These are phyloP conservation scores for Nicotiana benthamiana DNA, from an alignment of 257 asterid genomes.

Conservation along the genomic window DNA sequence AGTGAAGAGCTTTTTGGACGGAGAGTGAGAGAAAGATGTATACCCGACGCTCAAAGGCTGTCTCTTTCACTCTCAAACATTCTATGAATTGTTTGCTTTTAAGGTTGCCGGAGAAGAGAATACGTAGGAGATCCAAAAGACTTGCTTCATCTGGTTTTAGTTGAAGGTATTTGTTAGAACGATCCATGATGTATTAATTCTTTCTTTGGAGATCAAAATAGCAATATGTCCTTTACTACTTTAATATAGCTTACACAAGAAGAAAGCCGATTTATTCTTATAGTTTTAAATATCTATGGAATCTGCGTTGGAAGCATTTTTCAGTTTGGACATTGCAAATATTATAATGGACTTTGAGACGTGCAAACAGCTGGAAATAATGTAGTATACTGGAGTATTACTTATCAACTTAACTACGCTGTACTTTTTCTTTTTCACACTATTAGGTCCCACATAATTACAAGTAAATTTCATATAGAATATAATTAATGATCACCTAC, in stretches of 20 bases:
- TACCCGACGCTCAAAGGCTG: conserved; percentile 14
- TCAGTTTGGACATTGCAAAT: neutral
- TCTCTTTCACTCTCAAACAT: conserved; percentile 6
- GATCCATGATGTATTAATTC: neutral
- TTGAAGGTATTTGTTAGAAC: neutral
- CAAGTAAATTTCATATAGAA: no score
- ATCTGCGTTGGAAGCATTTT: neutral
- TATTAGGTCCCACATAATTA: no score
- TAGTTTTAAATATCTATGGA: neutral
- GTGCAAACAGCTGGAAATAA: neutral
- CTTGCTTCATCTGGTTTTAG: conserved; percentile 6
- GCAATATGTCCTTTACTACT: neutral
- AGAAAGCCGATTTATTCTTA: neutral
- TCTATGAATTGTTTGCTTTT: conserved; percentile 13
- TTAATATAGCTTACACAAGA: neutral
- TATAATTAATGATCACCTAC: no score
- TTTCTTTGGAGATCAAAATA: neutral
- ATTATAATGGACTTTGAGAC: neutral
- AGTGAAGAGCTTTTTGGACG: conserved; percentile 9
- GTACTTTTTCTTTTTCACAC: no score
- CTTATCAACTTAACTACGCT: no score
- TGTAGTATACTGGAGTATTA: no score
- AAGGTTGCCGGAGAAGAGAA: neutral
- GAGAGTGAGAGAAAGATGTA: conserved; percentile 12
- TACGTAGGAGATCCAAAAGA: conserved; percentile 5